phyloP scores from a whole-genome alignment of 1,284 basidiomycete genomes.

The Leccinum cinnamomeum region DNA sequence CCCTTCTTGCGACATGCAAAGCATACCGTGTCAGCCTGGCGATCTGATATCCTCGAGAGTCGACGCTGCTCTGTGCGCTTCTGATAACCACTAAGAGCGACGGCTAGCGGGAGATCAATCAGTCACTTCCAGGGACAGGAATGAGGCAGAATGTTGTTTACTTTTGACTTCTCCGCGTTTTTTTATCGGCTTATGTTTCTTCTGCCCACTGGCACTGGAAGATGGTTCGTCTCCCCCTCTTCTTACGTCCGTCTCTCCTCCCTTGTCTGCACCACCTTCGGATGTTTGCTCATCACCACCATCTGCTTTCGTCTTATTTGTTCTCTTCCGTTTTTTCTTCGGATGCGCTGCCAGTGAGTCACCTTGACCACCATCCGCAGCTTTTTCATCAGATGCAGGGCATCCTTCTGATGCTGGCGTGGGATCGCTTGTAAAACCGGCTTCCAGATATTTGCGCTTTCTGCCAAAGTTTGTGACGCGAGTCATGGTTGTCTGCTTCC shows the following conservation, averaged over 20 bases:
- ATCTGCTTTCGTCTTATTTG: constrained; percentile 25
- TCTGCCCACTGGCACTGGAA: background rate
- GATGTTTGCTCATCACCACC: constrained; percentile 24
- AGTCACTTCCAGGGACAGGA: constrained; percentile 4
- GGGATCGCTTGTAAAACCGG: constrained; percentile 45
- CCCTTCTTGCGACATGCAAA: constrained; percentile 88
- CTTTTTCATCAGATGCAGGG: constrained; percentile 3
- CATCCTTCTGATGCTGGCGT: constrained; percentile 9
- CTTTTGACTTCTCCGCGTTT: constrained; percentile 16
- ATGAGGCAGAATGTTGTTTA: constrained; percentile 3
- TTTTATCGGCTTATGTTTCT: constrained; percentile 6
- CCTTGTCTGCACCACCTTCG: background rate
- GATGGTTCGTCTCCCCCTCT: background rate
- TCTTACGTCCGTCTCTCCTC: background rate
- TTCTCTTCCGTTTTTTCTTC: constrained; percentile 48
- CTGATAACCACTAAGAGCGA: constrained; percentile 33
- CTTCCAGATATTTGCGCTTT: constrained; percentile 71
- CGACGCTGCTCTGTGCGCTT: constrained; percentile 62
- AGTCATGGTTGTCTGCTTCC: constrained; percentile 50
- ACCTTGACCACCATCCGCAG: constrained; percentile 10
- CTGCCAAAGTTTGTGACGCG: constrained; percentile 68
- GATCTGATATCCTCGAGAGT: constrained; percentile 63
- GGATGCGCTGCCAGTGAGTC: constrained; percentile 22
- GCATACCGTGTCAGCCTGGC: constrained; percentile 66
- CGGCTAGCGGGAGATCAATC: constrained; percentile 14